A percentile compares a stretch with the other conserved stretches of the same genome.
Evolutionary conservation across 768 basidiomycete genomes (phyloP).

Genomic region (Strobilomyces confusus): DNA sequence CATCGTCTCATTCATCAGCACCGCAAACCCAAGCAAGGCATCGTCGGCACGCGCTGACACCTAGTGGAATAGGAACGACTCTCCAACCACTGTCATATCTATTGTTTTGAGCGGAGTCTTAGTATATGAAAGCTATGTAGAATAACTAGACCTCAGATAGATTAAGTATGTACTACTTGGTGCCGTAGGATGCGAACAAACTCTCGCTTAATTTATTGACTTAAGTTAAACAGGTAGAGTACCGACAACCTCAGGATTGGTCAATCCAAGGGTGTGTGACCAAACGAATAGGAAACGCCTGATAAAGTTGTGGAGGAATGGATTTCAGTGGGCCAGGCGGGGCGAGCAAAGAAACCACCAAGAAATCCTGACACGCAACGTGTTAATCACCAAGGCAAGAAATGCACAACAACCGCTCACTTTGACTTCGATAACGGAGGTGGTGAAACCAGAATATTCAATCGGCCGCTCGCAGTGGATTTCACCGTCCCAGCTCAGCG

Average conservation of each 20-base stretch:
- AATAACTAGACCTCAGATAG: no score
- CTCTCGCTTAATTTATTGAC: no score
- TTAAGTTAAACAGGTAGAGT: constrained; percentile 20
- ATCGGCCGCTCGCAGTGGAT: constrained; percentile 38
- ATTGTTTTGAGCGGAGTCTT: no score
- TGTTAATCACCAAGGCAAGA: background rate
- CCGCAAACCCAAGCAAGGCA: no score
- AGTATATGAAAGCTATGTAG: no score
- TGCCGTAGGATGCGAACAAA: no score
- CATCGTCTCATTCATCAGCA: no score
- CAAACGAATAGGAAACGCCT: constrained; percentile 54
- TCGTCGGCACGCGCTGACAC: no score
- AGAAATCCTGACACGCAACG: constrained; percentile 47
- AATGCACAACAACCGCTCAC: constrained; percentile 29
- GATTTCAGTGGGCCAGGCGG: constrained; percentile 32
- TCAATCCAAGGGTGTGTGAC: constrained; percentile 56
- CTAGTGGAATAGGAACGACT: no score
- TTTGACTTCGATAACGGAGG: constrained; percentile 46
- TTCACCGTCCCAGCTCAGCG: constrained; percentile 63
- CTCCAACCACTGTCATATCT: no score
- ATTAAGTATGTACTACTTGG: no score
- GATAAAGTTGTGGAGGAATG: constrained; percentile 37
- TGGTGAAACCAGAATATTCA: constrained; percentile 47
- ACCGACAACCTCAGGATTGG: constrained; percentile 17
- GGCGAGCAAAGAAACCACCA: constrained; percentile 46